Conservation (phyloP, 148 eudicot species). For the Persicaria tinctoria region DNA sequence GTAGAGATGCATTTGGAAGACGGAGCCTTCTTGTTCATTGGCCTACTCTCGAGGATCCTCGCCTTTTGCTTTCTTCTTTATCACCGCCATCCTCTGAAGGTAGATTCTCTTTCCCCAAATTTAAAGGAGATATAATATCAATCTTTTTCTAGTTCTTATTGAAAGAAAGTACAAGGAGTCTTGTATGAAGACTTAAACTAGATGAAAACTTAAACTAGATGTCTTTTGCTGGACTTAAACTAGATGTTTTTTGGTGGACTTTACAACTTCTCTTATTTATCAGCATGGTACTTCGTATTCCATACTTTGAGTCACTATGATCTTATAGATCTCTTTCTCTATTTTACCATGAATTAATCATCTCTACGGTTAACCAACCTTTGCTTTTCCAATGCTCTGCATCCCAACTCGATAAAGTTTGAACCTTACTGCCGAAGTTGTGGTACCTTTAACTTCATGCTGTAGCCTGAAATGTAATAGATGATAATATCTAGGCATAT, state of each 20-base stretch:
- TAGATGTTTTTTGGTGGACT: neutral
- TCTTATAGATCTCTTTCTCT: neutral
- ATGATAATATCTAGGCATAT: neutral
- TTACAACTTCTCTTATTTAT: neutral
- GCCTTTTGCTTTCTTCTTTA: constrained; percentile 75
- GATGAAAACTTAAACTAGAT: neutral
- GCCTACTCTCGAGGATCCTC: constrained; percentile 60
- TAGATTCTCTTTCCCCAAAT: constrained; percentile 21
- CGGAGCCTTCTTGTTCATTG: constrained; percentile 96
- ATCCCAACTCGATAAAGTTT: neutral
- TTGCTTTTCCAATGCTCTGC: neutral
- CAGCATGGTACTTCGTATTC: neutral
- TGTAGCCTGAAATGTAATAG: neutral
- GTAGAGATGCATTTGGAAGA: constrained; percentile 92
- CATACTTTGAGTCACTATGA: neutral
- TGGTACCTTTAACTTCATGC: neutral
- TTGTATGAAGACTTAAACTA: neutral
- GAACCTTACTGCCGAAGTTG: neutral
- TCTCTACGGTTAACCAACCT: neutral
- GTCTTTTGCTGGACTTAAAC: neutral
- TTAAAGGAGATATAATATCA: neutral
- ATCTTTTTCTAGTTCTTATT: neutral
- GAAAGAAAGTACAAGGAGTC: neutral
- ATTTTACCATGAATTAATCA: neutral
- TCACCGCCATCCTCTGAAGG: constrained; percentile 40